Base-by-base conservation (phyloP, 2,329 filamentous ascomycete genomes). In the Colletotrichum orbiculare region DNA sequence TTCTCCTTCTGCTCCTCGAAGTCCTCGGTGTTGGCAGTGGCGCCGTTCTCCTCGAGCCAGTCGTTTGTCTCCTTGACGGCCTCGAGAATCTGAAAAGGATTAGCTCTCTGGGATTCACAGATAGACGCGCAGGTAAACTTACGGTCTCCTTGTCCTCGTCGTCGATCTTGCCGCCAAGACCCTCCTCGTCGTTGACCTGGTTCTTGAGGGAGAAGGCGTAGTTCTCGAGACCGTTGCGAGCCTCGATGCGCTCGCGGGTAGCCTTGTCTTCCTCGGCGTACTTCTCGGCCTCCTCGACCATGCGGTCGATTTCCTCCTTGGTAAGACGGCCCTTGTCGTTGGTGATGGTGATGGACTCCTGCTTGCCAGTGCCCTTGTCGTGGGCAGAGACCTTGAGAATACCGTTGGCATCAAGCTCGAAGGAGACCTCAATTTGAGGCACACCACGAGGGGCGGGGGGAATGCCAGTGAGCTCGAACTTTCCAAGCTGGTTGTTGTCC, bases 1-100 rank as follows among this genome's bases (percentile, higher is more conserved):
- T 97, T 97, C 91, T 99, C 95, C 87, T 96, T 97, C 87, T 98
- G 95, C 89, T 99, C 96, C 82, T 97, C 94, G 74, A 98, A 97
- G 85, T 98, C 96, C 85, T 97, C 95, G 66, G 93, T 86, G 71
- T 85, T 88, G 69, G 96, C 96, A 56, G 91, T 91, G 71, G 91
- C 89, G 71, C 88, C 92, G 83, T 97, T 96, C 88, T 97, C 93
- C 73, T 97, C 94, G 66, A 99, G 90, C 96, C 96, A 99, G 79
- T 97, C 94, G 73, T 90, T 91, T 69, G 93, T 85, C 85, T 99
- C 96, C 91, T 98, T 98, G 83, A 99, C 89, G 69, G 96, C 96
- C 71, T 97, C 94, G 70, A 97, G 83, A 73, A 99, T 89, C 88
- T 91, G 57, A 37, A 57, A 65, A 3, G 13, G 5, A 46, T 66